Conservation (phyloP, 805 yeast species). For the Priceomyces carsonii region DNA sequence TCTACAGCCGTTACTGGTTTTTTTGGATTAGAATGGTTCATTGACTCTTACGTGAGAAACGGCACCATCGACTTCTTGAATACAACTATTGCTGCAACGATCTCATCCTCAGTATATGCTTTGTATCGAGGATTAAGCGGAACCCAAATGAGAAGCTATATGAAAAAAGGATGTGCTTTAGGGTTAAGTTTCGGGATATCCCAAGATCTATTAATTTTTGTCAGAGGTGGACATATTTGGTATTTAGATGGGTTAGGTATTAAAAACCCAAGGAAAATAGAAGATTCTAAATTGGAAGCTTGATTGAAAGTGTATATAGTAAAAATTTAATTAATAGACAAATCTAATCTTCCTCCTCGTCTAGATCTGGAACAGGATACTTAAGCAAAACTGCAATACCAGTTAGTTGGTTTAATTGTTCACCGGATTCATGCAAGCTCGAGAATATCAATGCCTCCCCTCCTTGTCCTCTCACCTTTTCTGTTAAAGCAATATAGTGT, state of each 20-base stretch:
- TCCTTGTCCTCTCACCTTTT: conserved; percentile 66
- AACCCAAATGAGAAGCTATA: conserved; percentile 42
- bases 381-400: conserved; percentile 88
- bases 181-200: conserved; percentile 64
- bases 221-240: conserved; percentile 68
- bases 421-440: conserved; percentile 85
- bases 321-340: too few species aligned
- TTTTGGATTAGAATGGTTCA: conserved; percentile 60
- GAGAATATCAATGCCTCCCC: conserved; percentile 81
- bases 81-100: conserved; percentile 58
- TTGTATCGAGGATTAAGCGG: conserved; percentile 41
- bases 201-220: conserved; percentile 62
- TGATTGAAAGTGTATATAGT: conserved; percentile 2
- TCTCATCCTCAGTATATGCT: conserved; percentile 56
- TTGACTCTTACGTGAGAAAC: conserved; percentile 49
- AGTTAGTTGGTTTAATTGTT: conserved; percentile 82
- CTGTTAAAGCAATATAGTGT: conserved; percentile 65
- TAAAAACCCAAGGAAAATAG: conserved; percentile 11
- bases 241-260: conserved; percentile 42
- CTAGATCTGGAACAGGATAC: conserved; percentile 78
- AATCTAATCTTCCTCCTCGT: conserved; percentile 63
- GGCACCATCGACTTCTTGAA: conserved; percentile 60
- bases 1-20: conserved; percentile 47
- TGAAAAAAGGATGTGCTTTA: conserved; percentile 53
- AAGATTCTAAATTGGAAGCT: conserved; percentile 5